Evolutionary conservation across 169 alveolate species (phyloP), one percentile per base, ranked within the genome.

Genomic region (Perkinsus chesapeaki): DNA sequence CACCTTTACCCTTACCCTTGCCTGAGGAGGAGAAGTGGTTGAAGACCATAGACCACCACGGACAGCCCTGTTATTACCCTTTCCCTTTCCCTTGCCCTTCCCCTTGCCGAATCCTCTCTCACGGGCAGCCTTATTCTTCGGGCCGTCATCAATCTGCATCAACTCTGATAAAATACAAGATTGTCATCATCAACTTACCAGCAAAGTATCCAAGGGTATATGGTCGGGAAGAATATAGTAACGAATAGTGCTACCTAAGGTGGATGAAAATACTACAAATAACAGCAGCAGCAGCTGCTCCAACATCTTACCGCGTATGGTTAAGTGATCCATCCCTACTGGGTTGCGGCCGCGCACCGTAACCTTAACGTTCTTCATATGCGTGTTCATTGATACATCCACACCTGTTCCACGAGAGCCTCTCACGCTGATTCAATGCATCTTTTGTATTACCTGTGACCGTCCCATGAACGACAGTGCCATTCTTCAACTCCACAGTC

Each of bases 311-410:
- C 98, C 98, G 94, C 99, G 95, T n/a, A 98, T 96, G 39, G 99
- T 98, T 48, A 98, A 95, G 92, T 98, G 98, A 93, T 98, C 99
- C 92, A 98, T 95, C n/a, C 97, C 95, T 48, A 97, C 97, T 20
- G 99, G 98, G 94, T 98, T 98, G 92, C 97, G 96, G 92, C 98
- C 98, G 95, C 98, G 99, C 93, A 98, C 95, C n/a, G 99, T 99
- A 95, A 99, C 95, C 96, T 98, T 98, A 39, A 98, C 99, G 93
- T 98, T 98, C 96, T 98, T 98, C 95, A 99, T 95, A 95, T 99
- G 99, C 38, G 99, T 99, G 96, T 99, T 99, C 99, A 99, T 99
- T 92, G 99, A 97, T 23, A 99, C 97, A 94, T 99, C 99, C 19
- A 99, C 99, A 48, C 99, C 99, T 82, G 97, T 97, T 37, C 82